Evolutionary conservation across 495 filamentous ascomycete genomes (phyloP), one percentile per base, ranked within the genome.

Genomic region (Penicillium riverlandense): DNA sequence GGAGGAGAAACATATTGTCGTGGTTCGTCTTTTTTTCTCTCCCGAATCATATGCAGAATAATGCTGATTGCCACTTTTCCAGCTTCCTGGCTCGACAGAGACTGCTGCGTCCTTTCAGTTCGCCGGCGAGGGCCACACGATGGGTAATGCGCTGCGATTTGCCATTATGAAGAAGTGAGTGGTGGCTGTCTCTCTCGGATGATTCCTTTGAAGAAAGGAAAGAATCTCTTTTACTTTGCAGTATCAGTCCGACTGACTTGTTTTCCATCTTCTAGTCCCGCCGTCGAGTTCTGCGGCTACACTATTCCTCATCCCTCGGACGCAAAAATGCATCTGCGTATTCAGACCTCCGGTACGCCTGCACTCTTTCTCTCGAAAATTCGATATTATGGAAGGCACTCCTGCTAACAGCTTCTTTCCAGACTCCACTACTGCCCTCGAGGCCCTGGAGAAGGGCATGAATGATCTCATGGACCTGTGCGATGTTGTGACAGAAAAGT

Each of bases 81-180:
- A 87, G 85, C 66, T 90, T 36, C 81, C 84, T 49, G 84, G 85
- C 33, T 80, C 82, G 39, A 78, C 78, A 34, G 78, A 81, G 36
- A 86, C 77, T 7, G 82, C 83, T 6, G 83, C 84, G 11, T 85
- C 82, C 11, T 98, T 96, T 58, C 86, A 96, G 63, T 91, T 98
- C 52, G 76, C 84, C 38, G 78, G 84, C 22, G 92, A 98, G 63
- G 91, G 92, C 14, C 92, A 98, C 59, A 98, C 92, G 0, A 70
- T 98, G 46, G 92, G 94, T 4, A 98, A 98, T 66, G 88, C 91
- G 6, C 71, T 98, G 47, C 76, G 92, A 50, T 96, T 85, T 59
- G 83, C 95, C 48, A 96, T 97, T 53, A 96, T 96, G 90, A 96
- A 95, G 70, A 98, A 98, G 92, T 96, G 69, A 44, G 76, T 63